Evolutionary conservation across 2,329 filamentous ascomycete species (phyloP).

Genomic region (Fusarium ramigenum): DNA sequence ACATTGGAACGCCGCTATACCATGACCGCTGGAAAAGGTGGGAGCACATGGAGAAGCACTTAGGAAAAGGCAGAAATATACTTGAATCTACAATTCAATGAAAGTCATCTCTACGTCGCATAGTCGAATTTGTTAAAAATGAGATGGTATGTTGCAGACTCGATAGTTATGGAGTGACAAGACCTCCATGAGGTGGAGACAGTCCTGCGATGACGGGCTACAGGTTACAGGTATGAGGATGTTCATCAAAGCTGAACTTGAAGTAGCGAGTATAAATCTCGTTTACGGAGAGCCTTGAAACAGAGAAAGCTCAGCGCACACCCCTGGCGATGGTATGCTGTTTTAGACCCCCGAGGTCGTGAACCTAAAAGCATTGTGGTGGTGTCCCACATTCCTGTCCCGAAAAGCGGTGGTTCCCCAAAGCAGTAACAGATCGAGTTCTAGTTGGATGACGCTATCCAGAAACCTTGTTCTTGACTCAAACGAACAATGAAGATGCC

Average conservation of each 20-base stretch:
- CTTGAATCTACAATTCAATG: not conserved
- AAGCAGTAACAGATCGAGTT: constrained; percentile 14
- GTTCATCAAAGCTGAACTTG: not conserved
- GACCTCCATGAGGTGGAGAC: not conserved
- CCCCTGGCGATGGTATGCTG: constrained; percentile 3
- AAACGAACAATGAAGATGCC: not conserved
- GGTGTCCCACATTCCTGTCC: constrained; percentile 32
- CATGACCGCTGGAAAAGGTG: not conserved
- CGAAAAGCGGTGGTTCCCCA: not conserved
- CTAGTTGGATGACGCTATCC: not conserved
- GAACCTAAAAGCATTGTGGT: constrained; percentile 7
- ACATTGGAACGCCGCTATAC: not conserved
- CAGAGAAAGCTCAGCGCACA: not conserved
- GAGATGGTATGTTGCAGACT: not conserved
- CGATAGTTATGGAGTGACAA: not conserved
- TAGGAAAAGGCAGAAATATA: not conserved
- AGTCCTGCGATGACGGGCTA: not conserved
- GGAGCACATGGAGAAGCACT: not conserved
- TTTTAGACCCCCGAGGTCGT: constrained; percentile 1
- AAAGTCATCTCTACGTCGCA: not conserved
- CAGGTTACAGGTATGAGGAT: not conserved
- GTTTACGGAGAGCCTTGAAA: not conserved
- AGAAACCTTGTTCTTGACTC: constrained; percentile 11
- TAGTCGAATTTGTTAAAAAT: not conserved
- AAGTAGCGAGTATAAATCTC: not conserved